Evolutionary conservation across 495 filamentous ascomycete species (phyloP).

Genomic region (Saxispiralis lemnorum): DNA sequence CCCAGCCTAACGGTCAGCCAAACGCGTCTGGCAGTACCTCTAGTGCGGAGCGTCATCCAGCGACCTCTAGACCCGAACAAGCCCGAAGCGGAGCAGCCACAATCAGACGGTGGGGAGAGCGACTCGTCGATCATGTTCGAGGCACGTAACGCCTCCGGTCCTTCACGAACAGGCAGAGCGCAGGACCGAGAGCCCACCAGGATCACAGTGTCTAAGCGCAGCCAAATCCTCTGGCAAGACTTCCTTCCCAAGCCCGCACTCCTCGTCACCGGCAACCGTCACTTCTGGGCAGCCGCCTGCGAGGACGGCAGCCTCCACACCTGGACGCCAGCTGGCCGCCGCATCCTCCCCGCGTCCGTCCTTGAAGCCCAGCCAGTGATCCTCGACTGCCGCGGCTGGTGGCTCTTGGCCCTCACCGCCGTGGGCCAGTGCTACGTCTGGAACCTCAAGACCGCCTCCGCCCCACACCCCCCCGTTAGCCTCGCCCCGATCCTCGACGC

Average conservation of each 20-base stretch:
- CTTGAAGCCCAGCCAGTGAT: constrained; percentile 88
- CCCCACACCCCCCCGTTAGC: constrained; percentile 78
- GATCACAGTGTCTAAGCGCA: constrained; percentile 63
- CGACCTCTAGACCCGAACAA: constrained; percentile 38
- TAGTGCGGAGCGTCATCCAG: constrained; percentile 63
- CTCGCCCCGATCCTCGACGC: constrained; percentile 80
- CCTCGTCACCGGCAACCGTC: constrained; percentile 70
- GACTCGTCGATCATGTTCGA: constrained; percentile 41
- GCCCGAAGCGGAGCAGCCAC: constrained; percentile 9
- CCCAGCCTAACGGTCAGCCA: constrained; percentile 67
- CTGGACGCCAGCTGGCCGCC: constrained; percentile 87
- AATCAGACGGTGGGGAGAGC: constrained; percentile 39
- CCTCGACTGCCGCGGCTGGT: constrained; percentile 73
- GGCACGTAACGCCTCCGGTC: constrained; percentile 45
- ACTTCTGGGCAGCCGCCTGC: constrained; percentile 81
- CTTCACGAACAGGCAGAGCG: constrained; percentile 36
- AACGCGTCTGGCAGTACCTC: constrained; percentile 76
- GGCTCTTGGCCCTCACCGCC: constrained; percentile 73
- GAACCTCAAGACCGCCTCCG: constrained; percentile 67
- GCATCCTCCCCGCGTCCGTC: constrained; percentile 64
- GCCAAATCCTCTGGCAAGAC: constrained; percentile 81
- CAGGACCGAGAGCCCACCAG: constrained; percentile 62
- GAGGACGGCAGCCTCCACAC: constrained; percentile 87
- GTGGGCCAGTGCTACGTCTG: constrained; percentile 84
- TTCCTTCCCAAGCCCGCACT: constrained; percentile 70